phyloP scores from a whole-genome alignment of 495 filamentous ascomycete genomes.

The Podospora didyma region DNA sequence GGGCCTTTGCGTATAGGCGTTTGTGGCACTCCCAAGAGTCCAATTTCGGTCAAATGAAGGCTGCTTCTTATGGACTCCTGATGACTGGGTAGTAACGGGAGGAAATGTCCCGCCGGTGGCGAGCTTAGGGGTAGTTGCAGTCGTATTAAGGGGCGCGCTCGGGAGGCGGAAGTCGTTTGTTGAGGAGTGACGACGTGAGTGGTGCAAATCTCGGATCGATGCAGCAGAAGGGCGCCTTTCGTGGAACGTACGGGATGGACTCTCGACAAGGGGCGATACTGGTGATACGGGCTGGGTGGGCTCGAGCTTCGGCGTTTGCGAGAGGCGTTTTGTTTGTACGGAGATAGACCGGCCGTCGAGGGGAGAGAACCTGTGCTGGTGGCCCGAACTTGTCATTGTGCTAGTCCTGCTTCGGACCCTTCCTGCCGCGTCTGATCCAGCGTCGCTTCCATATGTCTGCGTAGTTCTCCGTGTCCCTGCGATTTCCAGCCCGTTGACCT shows the following conservation, averaged over 20 bases:
- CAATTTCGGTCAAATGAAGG: constrained; percentile 88
- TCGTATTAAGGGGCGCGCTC: constrained; percentile 23
- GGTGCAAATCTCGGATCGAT: constrained; percentile 76
- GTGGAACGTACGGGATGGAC: constrained; percentile 47
- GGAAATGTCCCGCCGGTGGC: constrained; percentile 30
- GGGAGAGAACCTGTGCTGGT: constrained; percentile 52
- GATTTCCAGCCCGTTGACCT: constrained; percentile 51
- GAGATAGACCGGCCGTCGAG: constrained; percentile 35
- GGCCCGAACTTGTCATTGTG: constrained; percentile 79
- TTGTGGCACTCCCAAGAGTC: constrained; percentile 62
- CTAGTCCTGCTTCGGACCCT: constrained; percentile 43
- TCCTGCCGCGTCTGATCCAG: constrained; percentile 45
- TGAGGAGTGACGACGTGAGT: constrained; percentile 85
- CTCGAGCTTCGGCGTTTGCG: constrained; percentile 41
- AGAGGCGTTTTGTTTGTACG: constrained; percentile 37
- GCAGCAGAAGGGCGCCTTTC: constrained; percentile 68
- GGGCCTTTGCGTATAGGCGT: constrained; percentile 23
- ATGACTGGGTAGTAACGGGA: constrained; percentile 4
- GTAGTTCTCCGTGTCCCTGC: constrained; percentile 40
- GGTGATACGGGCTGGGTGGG: constrained; percentile 35
- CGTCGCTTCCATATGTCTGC: constrained; percentile 50
- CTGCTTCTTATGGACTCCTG: constrained; percentile 64
- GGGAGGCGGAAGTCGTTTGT: constrained; percentile 66
- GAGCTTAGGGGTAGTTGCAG: constrained; percentile 33
- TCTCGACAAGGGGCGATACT: constrained; percentile 50